Conservation (phyloP, 179 eudicot species). For the Silene noctiflora region DNA sequence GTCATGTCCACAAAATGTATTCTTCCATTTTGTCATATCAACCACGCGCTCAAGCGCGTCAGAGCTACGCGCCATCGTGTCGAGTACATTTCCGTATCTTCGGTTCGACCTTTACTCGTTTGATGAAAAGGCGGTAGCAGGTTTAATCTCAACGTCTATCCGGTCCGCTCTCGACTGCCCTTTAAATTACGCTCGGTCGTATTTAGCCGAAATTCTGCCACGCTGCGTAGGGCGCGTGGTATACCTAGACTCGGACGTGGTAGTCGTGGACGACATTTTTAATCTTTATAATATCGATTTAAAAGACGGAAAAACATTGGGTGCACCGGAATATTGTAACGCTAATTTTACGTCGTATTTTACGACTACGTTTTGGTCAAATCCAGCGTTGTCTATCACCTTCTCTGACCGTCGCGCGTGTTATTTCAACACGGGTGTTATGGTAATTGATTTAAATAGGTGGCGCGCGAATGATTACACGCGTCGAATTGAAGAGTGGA, state of each 20-base stretch:
- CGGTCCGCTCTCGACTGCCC: constrained; percentile 78
- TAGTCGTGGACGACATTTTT: constrained; percentile 63
- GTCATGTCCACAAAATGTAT: constrained; percentile 53
- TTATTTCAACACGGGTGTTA: constrained; percentile 78
- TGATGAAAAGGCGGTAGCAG: constrained; percentile 39
- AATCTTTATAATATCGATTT: constrained; percentile 38
- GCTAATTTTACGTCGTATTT: constrained; percentile 71
- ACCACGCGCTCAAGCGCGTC: constrained; percentile 34
- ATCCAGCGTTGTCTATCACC: constrained; percentile 51
- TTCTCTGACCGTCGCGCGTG: constrained; percentile 52
- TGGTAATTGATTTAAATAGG: constrained; percentile 61
- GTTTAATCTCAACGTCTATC: constrained; percentile 66
- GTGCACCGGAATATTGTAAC: constrained; percentile 72
- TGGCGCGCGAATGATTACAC: constrained; percentile 75
- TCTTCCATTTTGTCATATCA: constrained; percentile 60
- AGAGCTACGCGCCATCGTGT: constrained; percentile 35
- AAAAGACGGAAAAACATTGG: constrained; percentile 39
- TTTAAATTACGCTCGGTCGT: constrained; percentile 61
- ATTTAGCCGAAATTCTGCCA: constrained; percentile 57
- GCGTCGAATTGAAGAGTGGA: constrained; percentile 73
- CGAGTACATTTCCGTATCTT: constrained; percentile 53
- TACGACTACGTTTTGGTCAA: constrained; percentile 67
- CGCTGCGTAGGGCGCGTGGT: constrained; percentile 48
- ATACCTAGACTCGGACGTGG: constrained; percentile 64
- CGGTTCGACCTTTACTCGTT: constrained; percentile 47